These are phyloP conservation scores for Pseudopyricularia javanii DNA, from an alignment of 2,329 filamentous ascomycete species.

Conservation along the genomic window DNA sequence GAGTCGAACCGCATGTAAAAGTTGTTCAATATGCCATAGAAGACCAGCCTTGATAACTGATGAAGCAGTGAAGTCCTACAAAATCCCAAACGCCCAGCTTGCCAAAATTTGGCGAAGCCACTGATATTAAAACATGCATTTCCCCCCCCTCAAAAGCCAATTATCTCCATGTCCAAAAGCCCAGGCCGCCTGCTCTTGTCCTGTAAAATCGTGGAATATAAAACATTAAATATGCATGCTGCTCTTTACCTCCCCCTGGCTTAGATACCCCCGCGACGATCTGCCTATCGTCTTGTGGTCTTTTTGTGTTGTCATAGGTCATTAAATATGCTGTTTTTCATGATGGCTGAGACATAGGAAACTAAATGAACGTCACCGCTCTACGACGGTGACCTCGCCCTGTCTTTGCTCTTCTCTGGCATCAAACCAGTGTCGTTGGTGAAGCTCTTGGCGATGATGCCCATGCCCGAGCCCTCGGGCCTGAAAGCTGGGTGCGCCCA, in stretches of 20 bases:
- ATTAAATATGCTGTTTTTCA: neutral
- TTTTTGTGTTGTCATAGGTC: neutral
- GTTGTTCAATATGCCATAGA: too few relatives aligned
- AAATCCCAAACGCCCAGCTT: too few relatives aligned
- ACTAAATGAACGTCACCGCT: neutral
- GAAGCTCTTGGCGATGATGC: neutral
- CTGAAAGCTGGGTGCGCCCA: slow-evolving; percentile 2
- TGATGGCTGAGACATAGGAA: neutral
- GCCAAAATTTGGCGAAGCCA: too few relatives aligned
- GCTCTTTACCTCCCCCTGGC: neutral
- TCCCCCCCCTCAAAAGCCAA: too few relatives aligned
- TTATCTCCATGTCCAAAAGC: neutral
- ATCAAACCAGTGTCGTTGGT: slow-evolving; percentile 1
- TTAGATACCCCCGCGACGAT: neutral
- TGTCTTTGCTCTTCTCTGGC: neutral
- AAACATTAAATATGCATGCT: neutral
- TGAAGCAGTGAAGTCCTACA: too few relatives aligned
- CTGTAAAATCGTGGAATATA: neutral
- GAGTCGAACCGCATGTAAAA: too few relatives aligned
- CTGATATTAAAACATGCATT: too few relatives aligned
- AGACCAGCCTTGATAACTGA: too few relatives aligned
- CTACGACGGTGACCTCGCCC: neutral
- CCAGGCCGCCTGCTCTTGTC: neutral
- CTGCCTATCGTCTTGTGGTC: neutral
- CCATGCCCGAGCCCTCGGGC: neutral